Percentiles rank a stretch among this genome's conserved stretches.
These are phyloP conservation scores for Talaromyces sp. DNA, from an alignment of 2,329 filamentous ascomycete genomes.

Conservation along the genomic window DNA sequence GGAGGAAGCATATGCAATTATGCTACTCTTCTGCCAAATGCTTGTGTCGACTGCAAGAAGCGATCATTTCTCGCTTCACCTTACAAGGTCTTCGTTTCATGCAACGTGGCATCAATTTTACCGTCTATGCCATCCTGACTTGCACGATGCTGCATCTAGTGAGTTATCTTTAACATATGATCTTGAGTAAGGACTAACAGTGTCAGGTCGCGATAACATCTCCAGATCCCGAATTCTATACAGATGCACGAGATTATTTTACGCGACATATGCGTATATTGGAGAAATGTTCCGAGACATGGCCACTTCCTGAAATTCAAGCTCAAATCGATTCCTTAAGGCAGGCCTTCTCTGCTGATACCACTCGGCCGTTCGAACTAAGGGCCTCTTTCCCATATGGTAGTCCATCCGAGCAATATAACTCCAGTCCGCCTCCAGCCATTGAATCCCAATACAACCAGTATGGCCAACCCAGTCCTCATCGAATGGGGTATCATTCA, in stretches of 20 bases:
- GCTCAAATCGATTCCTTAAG: constrained; percentile 84
- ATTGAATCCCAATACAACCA: constrained; percentile 51
- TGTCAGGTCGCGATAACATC: constrained; percentile 82
- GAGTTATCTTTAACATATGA: constrained; percentile 40
- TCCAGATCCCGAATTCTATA: constrained; percentile 82
- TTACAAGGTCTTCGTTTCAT: constrained; percentile 81
- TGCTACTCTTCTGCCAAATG: constrained; percentile 82
- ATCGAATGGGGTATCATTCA: constrained; percentile 49
- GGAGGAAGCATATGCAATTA: constrained; percentile 83
- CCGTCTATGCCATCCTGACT: constrained; percentile 85
- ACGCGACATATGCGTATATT: constrained; percentile 90
- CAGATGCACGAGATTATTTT: constrained; percentile 83
- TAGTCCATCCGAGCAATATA: constrained; percentile 65
- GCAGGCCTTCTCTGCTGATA: constrained; percentile 86
- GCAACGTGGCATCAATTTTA: constrained; percentile 91
- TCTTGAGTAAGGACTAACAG: background rate
- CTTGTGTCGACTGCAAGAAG: constrained; percentile 83
- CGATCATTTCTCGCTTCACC: constrained; percentile 71
- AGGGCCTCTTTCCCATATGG: constrained; percentile 85
- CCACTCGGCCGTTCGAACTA: constrained; percentile 78
- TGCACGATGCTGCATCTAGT: constrained; percentile 93
- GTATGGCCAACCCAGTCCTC: constrained; percentile 47
- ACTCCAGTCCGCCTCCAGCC: constrained; percentile 62
- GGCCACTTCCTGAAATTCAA: constrained; percentile 87
- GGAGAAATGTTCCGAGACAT: constrained; percentile 75